Conservation (phyloP, 176 grass and related monocot species). For the Tuctoria greenei region DNA sequence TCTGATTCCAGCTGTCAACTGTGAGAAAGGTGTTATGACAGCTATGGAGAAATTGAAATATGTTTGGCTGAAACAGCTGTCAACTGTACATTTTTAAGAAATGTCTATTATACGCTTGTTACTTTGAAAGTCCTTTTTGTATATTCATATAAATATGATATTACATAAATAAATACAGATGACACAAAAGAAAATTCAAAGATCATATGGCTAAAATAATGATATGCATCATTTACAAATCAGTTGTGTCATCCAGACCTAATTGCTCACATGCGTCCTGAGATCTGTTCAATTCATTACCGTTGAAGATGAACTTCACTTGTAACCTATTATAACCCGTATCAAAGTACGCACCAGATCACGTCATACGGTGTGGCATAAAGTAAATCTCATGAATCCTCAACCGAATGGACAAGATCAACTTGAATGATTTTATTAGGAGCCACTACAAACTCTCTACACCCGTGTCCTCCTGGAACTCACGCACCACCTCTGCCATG, state of each 20-base stretch:
- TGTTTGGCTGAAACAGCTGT: too few relatives aligned
- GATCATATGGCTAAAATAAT: too few relatives aligned
- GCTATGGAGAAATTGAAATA: too few relatives aligned
- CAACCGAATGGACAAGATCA: slow-evolving; percentile 19
- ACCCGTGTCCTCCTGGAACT: slow-evolving; percentile 50
- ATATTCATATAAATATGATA: too few relatives aligned
- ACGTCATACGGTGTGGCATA: slow-evolving; percentile 31
- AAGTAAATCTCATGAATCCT: slow-evolving; percentile 29
- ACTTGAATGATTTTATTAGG: slow-evolving; percentile 31
- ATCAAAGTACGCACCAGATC: slow-evolving; percentile 19
- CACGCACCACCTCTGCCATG: slow-evolving; percentile 68
- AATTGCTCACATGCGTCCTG: not conserved
- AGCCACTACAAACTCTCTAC: slow-evolving; percentile 7
- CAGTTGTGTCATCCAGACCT: not conserved
- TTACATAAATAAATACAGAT: too few relatives aligned
- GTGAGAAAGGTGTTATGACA: too few relatives aligned
- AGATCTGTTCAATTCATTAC: slow-evolving; percentile 29
- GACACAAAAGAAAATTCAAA: too few relatives aligned
- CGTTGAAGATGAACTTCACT: slow-evolving; percentile 31
- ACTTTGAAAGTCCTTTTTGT: too few relatives aligned
- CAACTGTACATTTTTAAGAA: too few relatives aligned
- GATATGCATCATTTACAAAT: too few relatives aligned
- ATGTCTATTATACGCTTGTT: too few relatives aligned
- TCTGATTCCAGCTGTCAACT: too few relatives aligned
- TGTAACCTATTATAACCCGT: not conserved